Base-by-base conservation (phyloP, 2,329 filamentous ascomycete species). In the Pyricularia sp. region DNA sequence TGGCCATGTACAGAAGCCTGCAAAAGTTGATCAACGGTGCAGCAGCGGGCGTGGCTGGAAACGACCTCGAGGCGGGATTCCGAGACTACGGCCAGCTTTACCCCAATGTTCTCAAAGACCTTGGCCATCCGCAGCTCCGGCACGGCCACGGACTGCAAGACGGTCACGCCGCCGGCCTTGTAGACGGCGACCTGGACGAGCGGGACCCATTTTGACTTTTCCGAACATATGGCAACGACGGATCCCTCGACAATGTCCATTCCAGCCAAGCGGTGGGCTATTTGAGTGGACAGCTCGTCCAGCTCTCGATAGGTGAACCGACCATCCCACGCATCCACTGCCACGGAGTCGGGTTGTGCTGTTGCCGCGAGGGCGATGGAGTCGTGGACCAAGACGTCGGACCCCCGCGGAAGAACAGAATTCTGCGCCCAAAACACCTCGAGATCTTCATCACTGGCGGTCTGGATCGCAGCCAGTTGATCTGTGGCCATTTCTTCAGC, bases 321-420 rank as follows among this genome's bases (percentile, higher is more conserved):
- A 36, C 83, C 82, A 70, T 85, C 83, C 82, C 82, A 85, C 0
- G 83, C 83, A 68, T 81, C 74, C n/a, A 85, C 77, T 28, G 83
- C 83, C 4, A 77, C 71, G 26, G 77, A 75, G 23, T 77, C 72
- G 1, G 82, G 81, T 9, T 50, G 36, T 5, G 4, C 10, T 50
- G 3, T 50, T 4, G 36, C 36, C 14, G 14, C 36, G 36, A 50
- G 14, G 36, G 36, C 12, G 14, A 50, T 20, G 36, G 36, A 50
- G 4, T 50, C 36, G 14, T 50, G 36, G 6, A 50, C 36, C 36
- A 50, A 50, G 6, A 50, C 4, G 36, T 50, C 17, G 3, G 14
- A 6, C 4, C 36, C 36, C 14, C 10, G 36, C 5, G 36, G 36
- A 20, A 50, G 17, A 20, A 4, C 3, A 9, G 36, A 17, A 7